Evolutionary conservation across 2,329 filamentous ascomycete genomes (phyloP), one percentile per base, ranked within the genome.

Genomic region (Macrophomina pseudophaseolina): DNA sequence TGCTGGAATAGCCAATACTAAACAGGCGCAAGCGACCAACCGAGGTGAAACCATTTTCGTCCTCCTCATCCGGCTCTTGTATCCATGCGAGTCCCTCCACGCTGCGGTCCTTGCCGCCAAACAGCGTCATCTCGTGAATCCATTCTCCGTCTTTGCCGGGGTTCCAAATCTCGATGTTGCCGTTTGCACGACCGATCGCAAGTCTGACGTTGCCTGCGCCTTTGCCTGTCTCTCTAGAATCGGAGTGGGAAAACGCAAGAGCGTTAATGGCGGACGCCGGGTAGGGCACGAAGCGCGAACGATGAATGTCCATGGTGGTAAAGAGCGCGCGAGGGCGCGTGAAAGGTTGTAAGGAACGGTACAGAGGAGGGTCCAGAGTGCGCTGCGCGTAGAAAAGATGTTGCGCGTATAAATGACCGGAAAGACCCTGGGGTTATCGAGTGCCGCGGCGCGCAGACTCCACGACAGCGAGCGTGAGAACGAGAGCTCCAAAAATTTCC

Each of bases 81-180:
- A 91, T 93, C 95, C 95, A 99, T 48, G 90, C 90, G 32, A 99
- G 84, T 7, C 92, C 93, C 80, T 99, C 95, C 69, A 97, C 90
- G 74, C 91, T 96, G 70, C 93, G 87, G 72, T 93, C 91, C 73
- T 91, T 90, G 59, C 93, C 93, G 69, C 94, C 94, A 42, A 88
- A 87, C 60, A 98, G 90, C 68, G 94, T 88, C 46, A 88, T 89
- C 82, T 99, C 95, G 77, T 98, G 95, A 70, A 93, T 87, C 95
- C 95, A 99, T 69, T 85, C 83, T 16, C 92, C 92, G 28, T 65
- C 52, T 70, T 87, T 87, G 64, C 89, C 82, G 3, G 94, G 93
- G 78, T 97, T 97, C 95, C 95, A 99, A 70, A 99, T 93, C 81
- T 99, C 95, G 72, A 99, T 95, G 75, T 97, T 92, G 72, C 95